Percentiles rank a stretch among this genome's conserved stretches.
Conservation (phyloP, 257 asterid genomes). For the Catharanthus roseus region DNA sequence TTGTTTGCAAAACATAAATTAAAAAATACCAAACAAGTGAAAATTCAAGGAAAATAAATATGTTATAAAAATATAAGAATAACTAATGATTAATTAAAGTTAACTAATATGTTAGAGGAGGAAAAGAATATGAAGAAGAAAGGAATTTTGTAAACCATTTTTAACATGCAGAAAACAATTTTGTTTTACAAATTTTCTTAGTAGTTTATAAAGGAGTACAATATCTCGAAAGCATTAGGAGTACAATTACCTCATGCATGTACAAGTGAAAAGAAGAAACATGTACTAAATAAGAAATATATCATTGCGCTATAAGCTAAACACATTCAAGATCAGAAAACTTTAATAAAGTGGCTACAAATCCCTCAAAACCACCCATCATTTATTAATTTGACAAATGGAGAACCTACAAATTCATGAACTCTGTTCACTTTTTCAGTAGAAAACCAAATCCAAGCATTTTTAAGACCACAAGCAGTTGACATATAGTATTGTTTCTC, state of each 20-base stretch:
- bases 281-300: not conserved
- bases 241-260: not conserved
- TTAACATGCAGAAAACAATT: no score
- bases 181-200: no score
- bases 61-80: no score
- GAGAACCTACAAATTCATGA: not conserved
- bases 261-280: not conserved
- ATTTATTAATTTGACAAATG: not conserved
- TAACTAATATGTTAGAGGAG: no score
- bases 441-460: not conserved
- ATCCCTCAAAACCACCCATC: not conserved
- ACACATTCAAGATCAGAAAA: conserved; percentile 1
- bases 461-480: not conserved
- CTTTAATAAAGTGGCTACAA: not conserved
- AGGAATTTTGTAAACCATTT: no score
- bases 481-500: not conserved
- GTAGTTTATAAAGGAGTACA: no score
- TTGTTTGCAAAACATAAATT: no score
- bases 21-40: no score
- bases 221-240: not conserved
- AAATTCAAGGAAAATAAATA: no score
- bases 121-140: no score
- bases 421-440: not conserved
- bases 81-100: no score
- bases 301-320: not conserved